These are phyloP conservation scores for Nyssa sinensis DNA, from an alignment of 148 eudicot species.

Conservation along the genomic window DNA sequence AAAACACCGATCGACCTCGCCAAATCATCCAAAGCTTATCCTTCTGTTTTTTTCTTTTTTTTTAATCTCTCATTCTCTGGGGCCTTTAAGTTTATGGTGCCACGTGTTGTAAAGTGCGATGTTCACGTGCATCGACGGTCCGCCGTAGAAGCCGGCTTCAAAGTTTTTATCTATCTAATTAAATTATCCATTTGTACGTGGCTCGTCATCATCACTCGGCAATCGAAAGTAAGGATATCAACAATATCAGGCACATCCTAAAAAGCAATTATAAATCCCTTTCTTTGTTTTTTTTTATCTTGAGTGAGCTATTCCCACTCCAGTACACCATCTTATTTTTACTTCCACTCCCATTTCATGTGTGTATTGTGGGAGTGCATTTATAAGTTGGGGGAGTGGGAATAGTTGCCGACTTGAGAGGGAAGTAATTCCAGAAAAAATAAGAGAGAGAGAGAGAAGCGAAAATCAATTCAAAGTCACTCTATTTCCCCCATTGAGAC, in stretches of 20 bases:
- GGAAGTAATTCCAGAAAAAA: background rate
- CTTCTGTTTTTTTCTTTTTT: background rate
- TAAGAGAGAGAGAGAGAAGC: too few species aligned
- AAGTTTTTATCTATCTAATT: background rate
- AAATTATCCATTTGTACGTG: background rate
- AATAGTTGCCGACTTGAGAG: background rate
- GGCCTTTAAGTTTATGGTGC: background rate
- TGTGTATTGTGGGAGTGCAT: too few species aligned
- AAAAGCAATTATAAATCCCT: constrained; percentile 20
- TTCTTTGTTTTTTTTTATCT: background rate
- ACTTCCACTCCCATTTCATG: too few species aligned
- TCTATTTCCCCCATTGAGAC: background rate
- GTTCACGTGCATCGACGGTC: constrained; percentile 16
- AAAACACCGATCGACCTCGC: too few species aligned
- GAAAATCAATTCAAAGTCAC: too few species aligned
- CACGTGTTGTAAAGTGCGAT: constrained; percentile 15
- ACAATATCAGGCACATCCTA: constrained; percentile 19
- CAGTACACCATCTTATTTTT: too few species aligned
- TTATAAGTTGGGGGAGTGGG: too few species aligned
- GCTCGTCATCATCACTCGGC: background rate
- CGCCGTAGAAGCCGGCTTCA: constrained; percentile 15
- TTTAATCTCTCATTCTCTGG: too few species aligned
- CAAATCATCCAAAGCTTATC: background rate
- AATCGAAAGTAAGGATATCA: background rate
- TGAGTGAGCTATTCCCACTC: too few species aligned